Conservation (phyloP, 169 alveolate genomes). For the Plasmodium ovale region DNA sequence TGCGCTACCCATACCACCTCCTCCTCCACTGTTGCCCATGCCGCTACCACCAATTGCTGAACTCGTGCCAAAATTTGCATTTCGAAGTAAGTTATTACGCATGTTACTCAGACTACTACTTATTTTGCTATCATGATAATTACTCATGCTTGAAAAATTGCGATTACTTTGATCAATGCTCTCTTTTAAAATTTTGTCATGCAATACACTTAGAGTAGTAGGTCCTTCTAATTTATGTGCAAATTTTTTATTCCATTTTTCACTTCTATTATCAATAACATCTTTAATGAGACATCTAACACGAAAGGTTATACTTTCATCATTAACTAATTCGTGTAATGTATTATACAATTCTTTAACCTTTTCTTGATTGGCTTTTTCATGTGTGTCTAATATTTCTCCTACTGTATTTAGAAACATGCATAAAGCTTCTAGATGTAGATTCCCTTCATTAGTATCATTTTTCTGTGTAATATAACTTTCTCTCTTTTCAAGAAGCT, state of each 20-base stretch:
- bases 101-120: conserved; percentile 33
- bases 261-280: conserved; percentile 88
- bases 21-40: not conserved
- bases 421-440: conserved; percentile 89
- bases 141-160: conserved; percentile 8
- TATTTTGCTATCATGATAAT: conserved; percentile 68
- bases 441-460: conserved; percentile 84
- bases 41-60: not conserved
- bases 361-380: conserved; percentile 78
- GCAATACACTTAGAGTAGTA: conserved; percentile 64
- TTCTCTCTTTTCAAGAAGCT: conserved; percentile 84
- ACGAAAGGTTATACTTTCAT: conserved; percentile 85
- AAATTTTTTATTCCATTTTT: conserved; percentile 86
- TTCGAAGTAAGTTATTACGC: conserved; percentile 49
- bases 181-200: conserved; percentile 72
- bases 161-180: conserved; percentile 31
- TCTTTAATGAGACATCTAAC: conserved; percentile 89
- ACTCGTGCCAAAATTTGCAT: conserved; percentile 34
- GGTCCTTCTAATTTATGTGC: conserved; percentile 77
- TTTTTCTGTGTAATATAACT: conserved; percentile 79
- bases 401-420: conserved; percentile 91
- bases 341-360: conserved; percentile 85
- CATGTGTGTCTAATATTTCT: conserved; percentile 83
- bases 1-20: not conserved
- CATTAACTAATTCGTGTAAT: conserved; percentile 84